Base-by-base conservation (phyloP, 2,329 filamentous ascomycete species). In the Botrytis galanthina region DNA sequence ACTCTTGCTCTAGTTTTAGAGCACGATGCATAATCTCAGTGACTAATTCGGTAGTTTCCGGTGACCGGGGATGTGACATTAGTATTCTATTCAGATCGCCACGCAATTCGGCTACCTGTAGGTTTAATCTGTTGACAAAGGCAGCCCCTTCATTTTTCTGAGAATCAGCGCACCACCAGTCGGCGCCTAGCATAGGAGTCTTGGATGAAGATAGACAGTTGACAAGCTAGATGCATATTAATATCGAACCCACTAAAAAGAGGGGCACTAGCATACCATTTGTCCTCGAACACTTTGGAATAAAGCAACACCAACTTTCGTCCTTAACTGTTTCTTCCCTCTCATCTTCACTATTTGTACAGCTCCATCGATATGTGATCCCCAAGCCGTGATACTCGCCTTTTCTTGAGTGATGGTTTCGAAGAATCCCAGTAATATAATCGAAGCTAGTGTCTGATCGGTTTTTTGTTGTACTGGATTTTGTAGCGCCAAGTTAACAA, bases 301-400 rank as follows among this genome's bases (percentile, higher is more conserved):
- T 22, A 91, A 83, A 72, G 85, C 83, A 46, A 87, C 79, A 0
- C 88, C 89, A 3, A 84, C 82, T 79, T 85, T 86, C 22, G 87
- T 88, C 60, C 83, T 82, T 16, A 89, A 79, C 77, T 89, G 87
- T 75, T 86, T 85, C 76, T 84, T 86, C 7, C 88, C 88, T 63
- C 89, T 85, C 16, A 86, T 84, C 78, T 87, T 88, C 71, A 89
- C 87, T 1, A 91, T 82, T 76, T 89, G 86, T 46, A 90, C 86
- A n/a, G 89, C 89, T 4, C 88, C 89, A 74, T 90, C 87, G n/a
- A 88, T 86, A 77, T 91, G 89, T 16, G 88, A 88, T 6, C 87
- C 88, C 89, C 89, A 91, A 2, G 88, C 87, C 72, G 86, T 82
- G 78, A 86, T 86, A 48, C 85, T 87, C 68, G 87, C 81, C 70